A percentile compares a stretch with the other conserved stretches of the same genome.
Evolutionary conservation across 352 stramenopile genomes (phyloP).

Genomic region (Plasmopara viticola): DNA sequence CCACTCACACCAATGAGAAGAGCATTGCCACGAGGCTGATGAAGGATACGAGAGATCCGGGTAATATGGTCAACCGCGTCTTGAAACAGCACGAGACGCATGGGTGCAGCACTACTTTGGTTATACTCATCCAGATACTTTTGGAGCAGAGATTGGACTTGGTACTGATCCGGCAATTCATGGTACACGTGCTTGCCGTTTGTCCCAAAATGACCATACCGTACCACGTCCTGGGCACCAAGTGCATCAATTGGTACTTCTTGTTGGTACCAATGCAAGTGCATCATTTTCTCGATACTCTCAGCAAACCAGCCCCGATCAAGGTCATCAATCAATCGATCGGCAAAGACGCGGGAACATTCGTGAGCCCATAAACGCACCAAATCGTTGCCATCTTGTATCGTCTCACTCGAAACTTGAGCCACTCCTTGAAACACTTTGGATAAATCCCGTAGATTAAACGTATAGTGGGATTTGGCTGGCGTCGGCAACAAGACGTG

Average conservation of each 20-base stretch:
- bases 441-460: constrained; percentile 90
- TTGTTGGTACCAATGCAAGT: constrained; percentile 72
- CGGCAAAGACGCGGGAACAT: constrained; percentile 87
- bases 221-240: constrained; percentile 45
- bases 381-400: constrained; percentile 83
- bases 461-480: constrained; percentile 92
- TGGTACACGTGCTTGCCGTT: constrained; percentile 71
- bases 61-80: constrained; percentile 93
- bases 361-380: constrained; percentile 90
- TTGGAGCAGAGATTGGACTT: constrained; percentile 82
- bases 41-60: constrained; percentile 89
- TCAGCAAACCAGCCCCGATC: constrained; percentile 85
- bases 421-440: constrained; percentile 92
- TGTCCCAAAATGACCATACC: constrained; percentile 87
- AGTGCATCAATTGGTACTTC: constrained; percentile 46
- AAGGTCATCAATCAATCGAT: constrained; percentile 86
- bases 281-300: constrained; percentile 59
- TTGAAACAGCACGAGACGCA: constrained; percentile 93
- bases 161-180: constrained; percentile 78
- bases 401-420: constrained; percentile 65
- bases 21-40: constrained; percentile 91
- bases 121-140: constrained; percentile 95
- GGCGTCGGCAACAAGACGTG: constrained; percentile 88
- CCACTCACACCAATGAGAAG: constrained; percentile 91
- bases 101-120: constrained; percentile 90